Conservation (phyloP, 768 basidiomycete species). For the Tricholoma furcatifolium region DNA sequence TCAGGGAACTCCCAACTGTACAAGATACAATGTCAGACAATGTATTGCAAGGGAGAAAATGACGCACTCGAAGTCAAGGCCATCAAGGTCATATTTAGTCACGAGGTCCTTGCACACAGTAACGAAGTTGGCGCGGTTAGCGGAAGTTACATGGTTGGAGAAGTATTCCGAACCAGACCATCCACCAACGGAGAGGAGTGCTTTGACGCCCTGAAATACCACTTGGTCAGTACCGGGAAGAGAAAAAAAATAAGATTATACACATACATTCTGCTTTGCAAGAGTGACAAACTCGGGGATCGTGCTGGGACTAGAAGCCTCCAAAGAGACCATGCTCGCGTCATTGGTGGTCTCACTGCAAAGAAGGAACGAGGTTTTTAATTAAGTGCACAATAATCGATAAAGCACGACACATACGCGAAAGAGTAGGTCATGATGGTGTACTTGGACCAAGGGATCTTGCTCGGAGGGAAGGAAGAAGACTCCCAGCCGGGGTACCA, state of each 20-base stretch:
- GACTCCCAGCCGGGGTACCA: slow-evolving; percentile 59
- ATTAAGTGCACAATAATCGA: not conserved
- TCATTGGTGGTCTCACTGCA: slow-evolving; percentile 36
- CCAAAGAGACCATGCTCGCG: slow-evolving; percentile 25
- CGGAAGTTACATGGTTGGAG: slow-evolving; percentile 56
- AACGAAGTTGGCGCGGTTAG: slow-evolving; percentile 64
- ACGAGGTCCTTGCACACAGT: slow-evolving; percentile 52
- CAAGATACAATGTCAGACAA: not conserved
- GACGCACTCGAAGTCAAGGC: slow-evolving; percentile 53
- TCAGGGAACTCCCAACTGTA: slow-evolving; percentile 82
- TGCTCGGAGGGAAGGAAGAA: slow-evolving; percentile 34
- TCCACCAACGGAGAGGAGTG: slow-evolving; percentile 67
- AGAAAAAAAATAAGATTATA: not conserved
- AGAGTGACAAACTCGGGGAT: slow-evolving; percentile 56
- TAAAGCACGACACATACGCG: slow-evolving; percentile 32
- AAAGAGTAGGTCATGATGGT: slow-evolving; percentile 47
- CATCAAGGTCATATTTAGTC: slow-evolving; percentile 50
- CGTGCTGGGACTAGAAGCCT: slow-evolving; percentile 28
- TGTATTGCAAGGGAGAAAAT: not conserved
- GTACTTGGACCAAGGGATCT: slow-evolving; percentile 57
- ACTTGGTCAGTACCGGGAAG: too few relatives aligned
- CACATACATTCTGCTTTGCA: slow-evolving; percentile 42
- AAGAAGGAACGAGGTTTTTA: not conserved
- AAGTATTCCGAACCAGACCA: slow-evolving; percentile 67
- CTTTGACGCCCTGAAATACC: slow-evolving; percentile 47